Base-by-base conservation (phyloP, 208 protist species). In the Leptomonas seymouri region DNA sequence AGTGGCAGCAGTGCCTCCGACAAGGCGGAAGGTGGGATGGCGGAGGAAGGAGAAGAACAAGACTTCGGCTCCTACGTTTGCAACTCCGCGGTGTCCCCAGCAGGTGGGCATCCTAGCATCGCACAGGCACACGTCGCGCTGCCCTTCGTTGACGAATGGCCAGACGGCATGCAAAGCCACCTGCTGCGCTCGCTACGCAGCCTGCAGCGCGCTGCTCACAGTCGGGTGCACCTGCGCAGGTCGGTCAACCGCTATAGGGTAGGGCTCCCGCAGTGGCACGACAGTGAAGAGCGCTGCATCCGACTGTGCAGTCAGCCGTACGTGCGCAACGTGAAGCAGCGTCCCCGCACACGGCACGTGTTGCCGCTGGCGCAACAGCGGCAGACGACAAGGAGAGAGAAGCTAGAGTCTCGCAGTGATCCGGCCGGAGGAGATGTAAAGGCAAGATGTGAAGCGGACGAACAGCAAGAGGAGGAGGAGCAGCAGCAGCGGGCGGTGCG, bases 161-260 rank as follows among this genome's bases (percentile, higher is more conserved):
- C 88, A 0, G 25, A 21, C 6, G 62, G 46, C 9, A 69, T 82
- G 46, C 76, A 70, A 6, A 23, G 56, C 11, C 67, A 85, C 15
- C 63, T 93, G 14, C 34, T 73, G 18, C 77, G 67, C 41, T 93
- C 87, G 21, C 69, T 93, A 21, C 67, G 72, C 12, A 76, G 82
- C n/a, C 71, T 93, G 20, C 82, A 78, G 34, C 75, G 76, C 0
- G 84, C 80, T 8, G 87, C 87, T 0, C 41, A 72, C 16, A 63
- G 67, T 25, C 87, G 82, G 27, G 73, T 76, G 23, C 44, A 57
- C 3, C 73, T 86, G 30, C 84, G 80, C 20, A 51, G 36, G 5
- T 25, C 53, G 21, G 6, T 31, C 20, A 2, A 39, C 36, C 62
- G 39, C 34, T 41, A 36, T 46, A 51, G 62, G 66, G 18, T 39